Conservation (phyloP, 352 stramenopile genomes). For the Peronospora farinosa region DNA sequence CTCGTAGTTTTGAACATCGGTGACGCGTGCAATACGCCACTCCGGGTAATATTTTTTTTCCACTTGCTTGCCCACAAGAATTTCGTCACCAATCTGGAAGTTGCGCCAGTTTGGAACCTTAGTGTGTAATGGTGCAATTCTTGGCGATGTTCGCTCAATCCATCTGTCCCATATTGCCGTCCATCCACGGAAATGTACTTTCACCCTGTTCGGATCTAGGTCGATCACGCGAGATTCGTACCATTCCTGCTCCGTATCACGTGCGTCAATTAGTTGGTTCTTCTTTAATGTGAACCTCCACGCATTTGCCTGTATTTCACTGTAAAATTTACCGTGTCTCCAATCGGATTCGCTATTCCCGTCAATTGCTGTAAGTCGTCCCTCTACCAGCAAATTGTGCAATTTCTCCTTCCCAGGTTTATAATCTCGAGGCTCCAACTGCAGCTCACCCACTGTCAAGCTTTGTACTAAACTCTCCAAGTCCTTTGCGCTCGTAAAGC, state of each 20-base stretch:
- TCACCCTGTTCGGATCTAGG: slow-evolving; percentile 42
- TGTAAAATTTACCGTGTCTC: slow-evolving; percentile 55
- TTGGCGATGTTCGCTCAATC: slow-evolving; percentile 81
- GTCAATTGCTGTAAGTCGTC: slow-evolving; percentile 17
- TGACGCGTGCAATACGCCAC: slow-evolving; percentile 50
- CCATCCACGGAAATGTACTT: slow-evolving; percentile 96
- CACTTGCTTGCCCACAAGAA: slow-evolving; percentile 43
- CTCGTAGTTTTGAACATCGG: slow-evolving; percentile 23
- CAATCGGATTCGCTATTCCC: slow-evolving; percentile 28
- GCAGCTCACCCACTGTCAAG: slow-evolving; percentile 37
- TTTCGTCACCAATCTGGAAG: slow-evolving; percentile 46
- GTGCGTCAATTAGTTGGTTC: slow-evolving; percentile 59
- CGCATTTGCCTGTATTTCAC: slow-evolving; percentile 44
- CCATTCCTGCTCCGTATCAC: slow-evolving; percentile 79
- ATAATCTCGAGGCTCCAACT: slow-evolving; percentile 53
- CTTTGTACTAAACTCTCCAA: slow-evolving; percentile 18
- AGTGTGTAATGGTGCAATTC: slow-evolving; percentile 89
- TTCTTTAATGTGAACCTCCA: slow-evolving; percentile 57
- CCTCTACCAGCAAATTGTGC: slow-evolving; percentile 61
- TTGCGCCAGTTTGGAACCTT: slow-evolving; percentile 63
- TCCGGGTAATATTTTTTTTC: slow-evolving; percentile 42
- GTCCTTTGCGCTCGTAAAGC: slow-evolving; percentile 11
- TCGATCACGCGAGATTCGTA: slow-evolving; percentile 63
- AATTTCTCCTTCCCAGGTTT: slow-evolving; percentile 50
- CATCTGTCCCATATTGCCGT: slow-evolving; percentile 96